Percentiles rank a stretch among this genome's conserved stretches.
Conservation (phyloP, 345 rosid genomes). For the Firmiana major region DNA sequence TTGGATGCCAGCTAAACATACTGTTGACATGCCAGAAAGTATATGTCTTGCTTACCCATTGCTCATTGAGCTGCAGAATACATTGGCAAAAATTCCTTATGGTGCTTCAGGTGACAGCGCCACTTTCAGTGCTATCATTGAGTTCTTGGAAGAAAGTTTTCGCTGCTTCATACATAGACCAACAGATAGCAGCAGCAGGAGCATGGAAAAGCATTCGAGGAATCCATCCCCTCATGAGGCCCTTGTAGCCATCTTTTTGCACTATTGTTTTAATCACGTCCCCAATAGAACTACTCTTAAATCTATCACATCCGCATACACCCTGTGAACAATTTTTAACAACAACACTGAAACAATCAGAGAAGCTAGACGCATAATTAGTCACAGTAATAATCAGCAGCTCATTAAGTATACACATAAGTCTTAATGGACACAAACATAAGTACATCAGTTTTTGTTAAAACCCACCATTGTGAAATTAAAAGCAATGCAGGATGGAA, state of each 20-base stretch:
- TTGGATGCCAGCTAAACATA: conserved; percentile 6
- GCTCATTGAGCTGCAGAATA: conserved; percentile 14
- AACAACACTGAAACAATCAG: not conserved
- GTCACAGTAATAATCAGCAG: not conserved
- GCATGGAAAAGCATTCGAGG: conserved; percentile 99
- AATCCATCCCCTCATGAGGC: conserved; percentile 88
- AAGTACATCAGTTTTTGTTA: not conserved
- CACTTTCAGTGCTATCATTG: conserved; percentile 35
- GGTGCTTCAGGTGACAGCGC: conserved; percentile 35
- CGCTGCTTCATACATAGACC: conserved; percentile 86
- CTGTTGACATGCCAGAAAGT: not conserved
- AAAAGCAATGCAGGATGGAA: not conserved
- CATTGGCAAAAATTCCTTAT: not conserved
- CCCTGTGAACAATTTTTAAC: conserved; percentile 48
- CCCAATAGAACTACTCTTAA: conserved; percentile 58
- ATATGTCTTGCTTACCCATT: conserved; percentile 8
- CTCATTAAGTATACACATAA: not conserved
- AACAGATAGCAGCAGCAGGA: conserved; percentile 99
- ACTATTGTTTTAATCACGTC: conserved; percentile 66
- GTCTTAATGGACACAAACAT: not conserved
- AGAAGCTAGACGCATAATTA: conserved; percentile 1
- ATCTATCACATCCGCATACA: conserved; percentile 95
- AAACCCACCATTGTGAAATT: not conserved
- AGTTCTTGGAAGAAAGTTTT: conserved; percentile 69
- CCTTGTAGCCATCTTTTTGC: conserved; percentile 78